Evolutionary conservation across 345 rosid genomes (phyloP).

Genomic region (Hypericum androsaemum): DNA sequence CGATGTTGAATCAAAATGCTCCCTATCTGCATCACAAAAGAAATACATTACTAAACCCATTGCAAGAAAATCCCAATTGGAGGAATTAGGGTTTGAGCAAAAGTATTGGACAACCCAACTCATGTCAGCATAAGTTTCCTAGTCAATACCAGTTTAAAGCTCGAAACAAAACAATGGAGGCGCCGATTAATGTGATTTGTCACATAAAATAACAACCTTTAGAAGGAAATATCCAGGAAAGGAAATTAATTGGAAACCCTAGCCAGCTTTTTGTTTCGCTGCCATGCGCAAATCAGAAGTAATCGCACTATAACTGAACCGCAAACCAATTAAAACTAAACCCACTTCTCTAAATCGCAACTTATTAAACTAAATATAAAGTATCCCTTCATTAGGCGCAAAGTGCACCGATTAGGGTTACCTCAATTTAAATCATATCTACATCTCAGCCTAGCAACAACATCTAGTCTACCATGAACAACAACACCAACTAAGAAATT

Average conservation of each 20-base stretch:
- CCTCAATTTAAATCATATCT: conserved; percentile 2
- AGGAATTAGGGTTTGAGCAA: conserved; percentile 13
- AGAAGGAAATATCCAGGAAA: conserved; percentile 12
- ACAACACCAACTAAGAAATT: too few relatives aligned
- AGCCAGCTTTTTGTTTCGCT: conserved; percentile 2
- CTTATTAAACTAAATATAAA: background rate
- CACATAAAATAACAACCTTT: conserved; percentile 46
- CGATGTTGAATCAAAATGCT: conserved; percentile 8
- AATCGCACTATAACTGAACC: background rate
- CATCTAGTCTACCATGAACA: background rate
- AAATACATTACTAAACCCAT: conserved; percentile 4
- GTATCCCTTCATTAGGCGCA: conserved; percentile 11
- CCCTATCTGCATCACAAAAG: conserved; percentile 6
- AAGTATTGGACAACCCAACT: background rate
- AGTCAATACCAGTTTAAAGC: background rate
- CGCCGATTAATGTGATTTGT: conserved; percentile 10
- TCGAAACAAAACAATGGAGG: conserved; percentile 2
- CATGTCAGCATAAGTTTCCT: conserved; percentile 5
- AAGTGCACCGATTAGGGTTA: conserved; percentile 37
- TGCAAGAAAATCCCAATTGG: conserved; percentile 7
- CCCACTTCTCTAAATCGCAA: conserved; percentile 15
- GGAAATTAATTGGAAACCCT: conserved; percentile 33
- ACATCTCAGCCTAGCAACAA: background rate
- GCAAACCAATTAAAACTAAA: conserved; percentile 7
- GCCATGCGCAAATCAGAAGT: conserved; percentile 12